phyloP scores from a whole-genome alignment of 2,329 filamentous ascomycete species.

The Penicillium digitatum region DNA sequence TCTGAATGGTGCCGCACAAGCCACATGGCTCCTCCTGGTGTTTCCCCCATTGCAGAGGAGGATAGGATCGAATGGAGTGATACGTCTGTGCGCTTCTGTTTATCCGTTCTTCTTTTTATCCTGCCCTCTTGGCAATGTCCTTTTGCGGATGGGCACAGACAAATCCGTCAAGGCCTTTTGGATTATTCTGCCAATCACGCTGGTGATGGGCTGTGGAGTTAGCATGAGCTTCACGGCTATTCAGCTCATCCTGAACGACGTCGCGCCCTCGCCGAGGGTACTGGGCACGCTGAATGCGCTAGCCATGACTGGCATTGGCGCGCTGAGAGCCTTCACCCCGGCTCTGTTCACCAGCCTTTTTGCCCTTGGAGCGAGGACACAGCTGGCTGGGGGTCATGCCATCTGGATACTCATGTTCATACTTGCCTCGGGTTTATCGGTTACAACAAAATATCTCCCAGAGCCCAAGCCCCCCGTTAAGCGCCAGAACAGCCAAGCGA shows the following conservation, averaged over 20 bases:
- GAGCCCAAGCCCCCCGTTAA: slow-evolving; percentile 6
- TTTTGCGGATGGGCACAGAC: slow-evolving; percentile 47
- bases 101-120: slow-evolving; percentile 64
- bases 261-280: slow-evolving; percentile 60
- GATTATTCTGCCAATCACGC: slow-evolving; percentile 44
- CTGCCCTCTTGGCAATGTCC: slow-evolving; percentile 53
- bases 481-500: neutral
- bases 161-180: slow-evolving; percentile 53
- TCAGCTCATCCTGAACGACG: slow-evolving; percentile 71
- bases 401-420: slow-evolving; percentile 50
- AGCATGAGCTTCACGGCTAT: slow-evolving; percentile 67
- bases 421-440: slow-evolving; percentile 34
- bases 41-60: slow-evolving; percentile 66
- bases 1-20: slow-evolving; percentile 62
- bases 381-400: slow-evolving; percentile 61
- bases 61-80: slow-evolving; percentile 62
- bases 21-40: slow-evolving; percentile 64
- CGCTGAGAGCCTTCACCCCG: slow-evolving; percentile 62
- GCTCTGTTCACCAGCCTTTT: slow-evolving; percentile 64
- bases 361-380: slow-evolving; percentile 60
- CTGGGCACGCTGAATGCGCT: slow-evolving; percentile 70
- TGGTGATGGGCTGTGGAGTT: slow-evolving; percentile 59
- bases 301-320: slow-evolving; percentile 59
- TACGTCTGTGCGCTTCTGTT: slow-evolving; percentile 53
- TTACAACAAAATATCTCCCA: slow-evolving; percentile 23